phyloP scores from a whole-genome alignment of 345 rosid genomes.

The Eucalyptus marginata region DNA sequence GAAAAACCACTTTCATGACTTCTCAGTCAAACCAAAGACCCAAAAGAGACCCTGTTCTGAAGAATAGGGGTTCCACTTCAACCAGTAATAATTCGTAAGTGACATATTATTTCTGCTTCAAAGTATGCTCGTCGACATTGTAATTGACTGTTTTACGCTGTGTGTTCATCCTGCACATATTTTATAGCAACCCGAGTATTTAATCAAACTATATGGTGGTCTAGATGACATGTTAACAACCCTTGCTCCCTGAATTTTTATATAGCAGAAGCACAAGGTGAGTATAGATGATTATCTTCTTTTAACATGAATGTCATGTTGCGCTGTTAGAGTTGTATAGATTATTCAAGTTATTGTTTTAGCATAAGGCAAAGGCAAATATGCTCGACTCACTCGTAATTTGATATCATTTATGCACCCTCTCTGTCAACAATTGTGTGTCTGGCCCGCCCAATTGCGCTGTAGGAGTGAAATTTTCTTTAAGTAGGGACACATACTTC shows the following conservation, averaged over 20 bases:
- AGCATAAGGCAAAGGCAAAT: neutral
- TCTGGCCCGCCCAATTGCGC: neutral
- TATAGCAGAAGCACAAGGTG: neutral
- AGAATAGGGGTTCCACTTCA: slow-evolving; percentile 52
- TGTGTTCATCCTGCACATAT: neutral
- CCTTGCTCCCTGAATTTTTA: neutral
- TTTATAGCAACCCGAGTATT: neutral
- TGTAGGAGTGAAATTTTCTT: neutral
- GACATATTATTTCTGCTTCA: neutral
- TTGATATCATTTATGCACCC: neutral
- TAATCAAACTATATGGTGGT: neutral
- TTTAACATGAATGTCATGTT: neutral
- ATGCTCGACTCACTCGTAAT: neutral
- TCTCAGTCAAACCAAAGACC: slow-evolving; percentile 32
- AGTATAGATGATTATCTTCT: neutral
- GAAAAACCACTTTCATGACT: slow-evolving; percentile 10
- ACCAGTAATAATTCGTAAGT: slow-evolving; percentile 42
- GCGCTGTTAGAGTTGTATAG: neutral
- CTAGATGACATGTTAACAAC: neutral
- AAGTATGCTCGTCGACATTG: neutral
- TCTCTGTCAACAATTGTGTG: neutral
- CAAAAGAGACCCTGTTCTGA: slow-evolving; percentile 22
- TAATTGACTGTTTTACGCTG: neutral
- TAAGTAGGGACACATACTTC: neutral
- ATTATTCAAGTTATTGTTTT: neutral